phyloP scores from a whole-genome alignment of 2,329 filamentous ascomycete genomes.

The Fusarium anthophilum region DNA sequence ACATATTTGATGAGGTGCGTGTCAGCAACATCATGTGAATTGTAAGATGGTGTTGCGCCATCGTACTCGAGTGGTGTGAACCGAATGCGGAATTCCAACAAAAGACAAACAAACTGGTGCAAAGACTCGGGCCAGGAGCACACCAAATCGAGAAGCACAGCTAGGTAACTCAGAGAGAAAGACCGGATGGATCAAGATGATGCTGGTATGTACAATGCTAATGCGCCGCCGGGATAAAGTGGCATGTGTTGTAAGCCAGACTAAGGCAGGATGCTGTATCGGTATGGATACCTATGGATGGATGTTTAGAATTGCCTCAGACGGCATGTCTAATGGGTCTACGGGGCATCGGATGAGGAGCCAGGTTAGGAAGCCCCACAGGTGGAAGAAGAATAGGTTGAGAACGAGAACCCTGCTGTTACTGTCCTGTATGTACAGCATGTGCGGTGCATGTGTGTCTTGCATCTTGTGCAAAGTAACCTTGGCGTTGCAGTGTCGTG shows the following conservation, averaged over 20 bases:
- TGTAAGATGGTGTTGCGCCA: slow-evolving; percentile 29
- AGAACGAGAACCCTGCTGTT: slow-evolving; percentile 19
- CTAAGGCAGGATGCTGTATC: slow-evolving; percentile 13
- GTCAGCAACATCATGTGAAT: slow-evolving; percentile 36
- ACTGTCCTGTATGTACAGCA: background rate
- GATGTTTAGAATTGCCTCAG: slow-evolving; percentile 42
- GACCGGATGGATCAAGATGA: slow-evolving; percentile 7
- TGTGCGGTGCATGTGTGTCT: slow-evolving; percentile 30
- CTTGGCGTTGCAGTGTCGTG: slow-evolving; percentile 5
- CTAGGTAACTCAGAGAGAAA: background rate
- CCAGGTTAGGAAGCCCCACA: slow-evolving; percentile 38
- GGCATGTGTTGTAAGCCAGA: slow-evolving; percentile 18
- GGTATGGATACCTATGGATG: background rate
- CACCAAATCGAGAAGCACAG: background rate
- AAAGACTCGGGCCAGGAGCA: background rate
- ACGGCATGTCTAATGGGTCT: slow-evolving; percentile 10
- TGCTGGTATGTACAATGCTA: background rate
- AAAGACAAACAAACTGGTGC: background rate
- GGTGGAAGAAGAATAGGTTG: slow-evolving; percentile 3
- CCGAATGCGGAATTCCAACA: background rate
- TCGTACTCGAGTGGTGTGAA: slow-evolving; percentile 25
- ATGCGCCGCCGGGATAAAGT: slow-evolving; percentile 1
- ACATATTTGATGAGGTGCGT: slow-evolving; percentile 27
- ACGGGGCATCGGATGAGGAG: slow-evolving; percentile 40
- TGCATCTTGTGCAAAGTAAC: slow-evolving; percentile 11